Base-by-base conservation (phyloP, 1,284 basidiomycete genomes). In the Cutaneotrichosporon sp. region DNA sequence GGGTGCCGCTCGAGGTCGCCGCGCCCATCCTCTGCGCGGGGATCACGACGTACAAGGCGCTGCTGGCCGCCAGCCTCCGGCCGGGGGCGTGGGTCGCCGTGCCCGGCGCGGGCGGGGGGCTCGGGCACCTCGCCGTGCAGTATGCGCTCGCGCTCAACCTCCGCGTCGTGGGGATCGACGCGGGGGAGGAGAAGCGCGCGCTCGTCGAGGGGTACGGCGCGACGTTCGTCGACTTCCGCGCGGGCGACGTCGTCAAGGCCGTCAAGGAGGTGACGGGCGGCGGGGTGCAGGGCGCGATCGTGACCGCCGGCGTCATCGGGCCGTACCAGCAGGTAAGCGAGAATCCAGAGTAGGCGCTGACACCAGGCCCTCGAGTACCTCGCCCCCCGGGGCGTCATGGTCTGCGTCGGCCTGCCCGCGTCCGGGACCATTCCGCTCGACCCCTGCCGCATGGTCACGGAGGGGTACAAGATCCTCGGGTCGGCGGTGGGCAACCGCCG, bases 1-100 rank as follows among this genome's bases (percentile, higher is more conserved):
- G 71, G 2, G 72, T 93, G 49, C 81, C 83, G 54, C 86, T 87
- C 65, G 82, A 84, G 20, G 85, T 84, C n/a, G 91, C 91, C 24
- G 90, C 91, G 3, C 89, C 91, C 4, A 85, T 93, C 64, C 85
- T 92, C 16, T 94, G 91, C 70, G 89, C 90, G 18, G 89, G 76
- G 67, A 69, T 70, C 6, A 78, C 77, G 22, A 72, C 73, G 34
- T 93, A 92, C 78, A 88, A 89, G 68, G 92, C 91, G 0, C 81
- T 94, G 70, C 91, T 90, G 75, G 84, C 89, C 75, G 85, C 86
- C 58, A 80, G 84, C 55, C 83, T 85, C 9, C 82, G 80, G 29
- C 83, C 87, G 11, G 89, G 90, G 56, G 86, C 94, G 65, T 92
- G 88, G 86, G 83, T 93, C 65, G 88, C 87, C 42, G 83, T 95